Base-by-base conservation (phyloP, 352 stramenopile species). In the Hyaloperonospora brassicae region DNA sequence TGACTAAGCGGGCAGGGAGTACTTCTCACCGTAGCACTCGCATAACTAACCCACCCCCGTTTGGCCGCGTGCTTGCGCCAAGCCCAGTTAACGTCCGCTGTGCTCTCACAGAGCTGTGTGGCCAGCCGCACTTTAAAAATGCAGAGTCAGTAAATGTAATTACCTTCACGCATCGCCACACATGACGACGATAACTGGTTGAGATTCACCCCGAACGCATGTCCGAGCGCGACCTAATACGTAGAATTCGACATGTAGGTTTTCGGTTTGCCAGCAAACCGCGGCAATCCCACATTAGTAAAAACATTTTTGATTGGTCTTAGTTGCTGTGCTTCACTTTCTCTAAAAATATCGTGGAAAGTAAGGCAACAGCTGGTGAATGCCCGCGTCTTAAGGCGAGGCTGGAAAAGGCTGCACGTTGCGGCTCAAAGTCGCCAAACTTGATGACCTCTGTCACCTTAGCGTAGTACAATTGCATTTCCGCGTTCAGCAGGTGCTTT, bases 211-310 rank as follows among this genome's bases (percentile, higher is more conserved):
- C 4, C 27, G 24, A 17, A 24, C 24, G 44, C 12, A 44, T 5
- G 8, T 13, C n/a, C 7, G 1, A 47, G 22, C 21, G 0, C 27
- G 6, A 40, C 17, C 14, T 74, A 78, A 14, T 69, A 93, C 83
- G 51, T 93, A 96, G 47, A 97, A 72, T 70, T 98, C 93, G 11
- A 97, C 82, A 67, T 95, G 88, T 24, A 98, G 73, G 50, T 88
- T 79, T 14, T 80, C n/a, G 76, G 74, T 98, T 98, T 17, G 77
- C 70, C 12, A 98, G 76, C 47, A 98, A 50, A 68, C 84, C 93
- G 61, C 82, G 76, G 48, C 83, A 90, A 17, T 96, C 76, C 55
- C 86, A 79, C 66, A 98, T 89, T 42, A 98, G 75, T 21, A 86
- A 83, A 39, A 72, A 83, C 1, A 95, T 66, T 48, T 90, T 68